These are phyloP conservation scores for Symbiodinium pilosum DNA, from an alignment of 73 alveolate genomes.

Conservation along the genomic window DNA sequence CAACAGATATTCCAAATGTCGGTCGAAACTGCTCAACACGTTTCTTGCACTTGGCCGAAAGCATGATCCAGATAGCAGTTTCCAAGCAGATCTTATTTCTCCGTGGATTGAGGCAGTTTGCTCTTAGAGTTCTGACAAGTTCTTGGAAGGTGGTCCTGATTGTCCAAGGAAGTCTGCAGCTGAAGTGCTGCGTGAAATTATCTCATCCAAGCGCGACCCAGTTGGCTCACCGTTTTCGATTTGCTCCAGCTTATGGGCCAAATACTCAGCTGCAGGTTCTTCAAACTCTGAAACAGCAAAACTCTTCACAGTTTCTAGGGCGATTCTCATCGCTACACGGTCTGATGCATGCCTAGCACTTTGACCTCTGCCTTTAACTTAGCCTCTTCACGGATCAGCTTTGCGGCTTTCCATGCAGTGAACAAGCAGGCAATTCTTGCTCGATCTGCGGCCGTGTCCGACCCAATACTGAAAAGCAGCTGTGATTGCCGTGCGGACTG, in stretches of 20 bases:
- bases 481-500: neutral
- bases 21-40: neutral
- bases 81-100: neutral
- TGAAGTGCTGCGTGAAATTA: neutral
- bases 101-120: neutral
- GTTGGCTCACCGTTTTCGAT: neutral
- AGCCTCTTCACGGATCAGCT: neutral
- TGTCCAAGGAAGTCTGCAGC: neutral
- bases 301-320: neutral
- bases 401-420: neutral
- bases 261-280: neutral
- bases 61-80: neutral
- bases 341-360: neutral
- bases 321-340: neutral
- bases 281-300: neutral
- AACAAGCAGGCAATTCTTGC: neutral
- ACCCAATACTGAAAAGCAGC: neutral
- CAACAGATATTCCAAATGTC: neutral
- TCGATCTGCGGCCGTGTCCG: neutral
- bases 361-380: neutral
- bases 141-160: neutral
- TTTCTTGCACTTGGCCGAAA: neutral
- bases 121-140: constrained; percentile 6
- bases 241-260: neutral
- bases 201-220: neutral